Evolutionary conservation across 352 stramenopile species (phyloP), one percentile per base, ranked within the genome.

Genomic region (Globisporangium parvum): DNA sequence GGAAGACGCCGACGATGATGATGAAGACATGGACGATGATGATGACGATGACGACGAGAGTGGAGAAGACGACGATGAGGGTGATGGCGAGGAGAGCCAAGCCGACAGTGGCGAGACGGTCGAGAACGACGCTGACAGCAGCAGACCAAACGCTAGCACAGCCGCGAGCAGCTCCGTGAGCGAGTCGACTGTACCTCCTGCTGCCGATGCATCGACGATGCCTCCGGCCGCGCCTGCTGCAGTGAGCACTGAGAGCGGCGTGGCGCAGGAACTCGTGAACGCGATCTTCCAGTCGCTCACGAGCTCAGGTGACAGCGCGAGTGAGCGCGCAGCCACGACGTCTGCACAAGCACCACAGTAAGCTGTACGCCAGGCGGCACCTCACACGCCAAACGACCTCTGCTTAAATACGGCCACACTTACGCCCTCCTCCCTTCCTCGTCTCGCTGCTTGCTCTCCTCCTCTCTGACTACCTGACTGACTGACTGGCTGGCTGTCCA

Each of bases 41-140:
- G 53, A 70, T 41, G 64, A 55, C 20, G 52, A 70, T 23, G 57
- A 14, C 9, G 37, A 35, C 28, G 48, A 62, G 5, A 31, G 26
- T n/a, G 39, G n/a, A 17, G 42, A 41, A 3, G 54, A 55, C 6
- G 53, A 31, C 17, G 31, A 20, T 18, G 40, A 40, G 4, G 52
- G 56, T 6, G 53, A 31, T 44, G 31, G 23, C 24, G 58, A 60
- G 3, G 49, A 56, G 12, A 47, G 39, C 20, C 39, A 53, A 12
- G 28, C 45, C 0, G 40, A 46, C 18, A 10, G 35, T 4, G 21
- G n/a, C 11, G 45, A 41, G 10, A 35, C 35, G 2, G 31, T 28
- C n/a, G 31, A 37, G 8, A 37, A 37, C 31, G 31, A 37, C 31
- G 11, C 31, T 9, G 31, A 11, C 31, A 11, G 31, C 31, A 37